These are phyloP conservation scores for Arxiozyma heterogenica DNA, from an alignment of 1,139 yeast genomes.

Conservation along the genomic window DNA sequence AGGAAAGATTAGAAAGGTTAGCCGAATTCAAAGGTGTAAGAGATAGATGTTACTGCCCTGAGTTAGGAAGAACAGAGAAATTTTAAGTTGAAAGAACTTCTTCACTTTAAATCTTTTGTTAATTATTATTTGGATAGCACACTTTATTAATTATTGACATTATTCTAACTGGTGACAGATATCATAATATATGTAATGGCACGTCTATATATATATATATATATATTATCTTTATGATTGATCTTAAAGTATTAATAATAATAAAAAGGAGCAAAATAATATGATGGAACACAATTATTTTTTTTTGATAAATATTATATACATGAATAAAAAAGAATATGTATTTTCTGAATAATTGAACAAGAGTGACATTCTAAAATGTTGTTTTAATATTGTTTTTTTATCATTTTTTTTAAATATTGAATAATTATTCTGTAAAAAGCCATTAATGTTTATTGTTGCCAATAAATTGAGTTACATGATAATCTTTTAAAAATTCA, in stretches of 20 bases:
- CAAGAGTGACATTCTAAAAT: no score
- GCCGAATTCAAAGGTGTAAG: constrained; percentile 30
- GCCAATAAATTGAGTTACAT: constrained; percentile 24
- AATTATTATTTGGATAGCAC: no score
- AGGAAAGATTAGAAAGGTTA: constrained; percentile 37
- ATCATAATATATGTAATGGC: background rate
- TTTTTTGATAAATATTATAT: no score
- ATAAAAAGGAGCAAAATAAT: no score
- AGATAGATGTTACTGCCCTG: constrained; percentile 42
- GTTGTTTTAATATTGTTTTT: background rate
- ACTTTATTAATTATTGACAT: no score
- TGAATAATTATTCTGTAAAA: no score
- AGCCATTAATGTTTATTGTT: no score
- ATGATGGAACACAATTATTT: no score
- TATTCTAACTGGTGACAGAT: background rate
- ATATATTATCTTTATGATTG: no score
- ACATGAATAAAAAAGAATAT: background rate
- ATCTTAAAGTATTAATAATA: background rate
- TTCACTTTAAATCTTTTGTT: background rate
- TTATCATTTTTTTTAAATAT: no score
- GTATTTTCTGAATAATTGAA: background rate
- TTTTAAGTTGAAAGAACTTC: constrained; percentile 12
- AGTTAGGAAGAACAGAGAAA: constrained; percentile 44
- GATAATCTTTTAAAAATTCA: constrained; percentile 43
- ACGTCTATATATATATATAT: background rate